Conservation (phyloP, 1,139 yeast genomes). For the Casaregolazyma lundiana region DNA sequence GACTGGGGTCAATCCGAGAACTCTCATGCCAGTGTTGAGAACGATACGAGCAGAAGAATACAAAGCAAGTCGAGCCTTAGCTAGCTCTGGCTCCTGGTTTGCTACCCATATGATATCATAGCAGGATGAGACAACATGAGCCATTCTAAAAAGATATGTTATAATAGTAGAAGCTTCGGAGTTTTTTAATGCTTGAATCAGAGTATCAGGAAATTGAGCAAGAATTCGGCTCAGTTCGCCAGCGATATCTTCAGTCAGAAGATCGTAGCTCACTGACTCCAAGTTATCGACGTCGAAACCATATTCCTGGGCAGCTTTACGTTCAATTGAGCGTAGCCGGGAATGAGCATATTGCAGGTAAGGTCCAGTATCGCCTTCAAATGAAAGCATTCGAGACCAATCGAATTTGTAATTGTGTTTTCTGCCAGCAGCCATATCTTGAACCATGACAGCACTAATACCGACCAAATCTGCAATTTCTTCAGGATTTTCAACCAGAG, state of each 20-base stretch:
- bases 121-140: conserved; percentile 93
- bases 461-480: conserved; percentile 94
- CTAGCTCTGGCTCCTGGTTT: conserved; percentile 86
- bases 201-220: conserved; percentile 88
- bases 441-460: conserved; percentile 96
- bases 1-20: conserved; percentile 93
- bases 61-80: conserved; percentile 88
- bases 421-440: conserved; percentile 98
- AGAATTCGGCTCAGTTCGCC: conserved; percentile 67
- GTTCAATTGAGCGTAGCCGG: conserved; percentile 89
- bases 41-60: conserved; percentile 90
- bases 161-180: conserved; percentile 93
- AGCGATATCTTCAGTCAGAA: conserved; percentile 76
- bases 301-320: conserved; percentile 52
- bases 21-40: conserved; percentile 81
- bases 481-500: conserved; percentile 93
- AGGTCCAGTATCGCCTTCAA: conserved; percentile 99
- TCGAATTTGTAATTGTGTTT: conserved; percentile 93
- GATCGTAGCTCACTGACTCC: conserved; percentile 61
- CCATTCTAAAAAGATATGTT: conserved; percentile 84
- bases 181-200: conserved; percentile 78
- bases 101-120: conserved; percentile 97
- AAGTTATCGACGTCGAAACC: conserved; percentile 33
- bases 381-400: conserved; percentile 98
- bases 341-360: conserved; percentile 98